A percentile compares a stretch with the other conserved stretches of the same genome.
These are phyloP conservation scores for Yamadazyma mexicana DNA, from an alignment of 1,139 yeast species.

Conservation along the genomic window DNA sequence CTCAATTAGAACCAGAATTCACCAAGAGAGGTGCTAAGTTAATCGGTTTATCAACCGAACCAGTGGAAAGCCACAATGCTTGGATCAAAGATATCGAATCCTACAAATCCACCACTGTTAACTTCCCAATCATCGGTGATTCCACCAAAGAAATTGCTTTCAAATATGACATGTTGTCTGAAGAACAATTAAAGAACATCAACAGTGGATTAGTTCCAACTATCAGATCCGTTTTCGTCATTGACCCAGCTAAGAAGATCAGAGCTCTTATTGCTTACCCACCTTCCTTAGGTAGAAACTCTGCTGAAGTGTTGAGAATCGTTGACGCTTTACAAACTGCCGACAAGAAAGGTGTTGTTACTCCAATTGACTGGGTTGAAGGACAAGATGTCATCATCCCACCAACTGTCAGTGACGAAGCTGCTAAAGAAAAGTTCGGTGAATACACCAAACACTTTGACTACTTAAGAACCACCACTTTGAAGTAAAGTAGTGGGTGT, in stretches of 20 bases:
- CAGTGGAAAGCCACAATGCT: conserved; percentile 51
- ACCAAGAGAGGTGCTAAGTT: conserved; percentile 77
- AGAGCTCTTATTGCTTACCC: conserved; percentile 78
- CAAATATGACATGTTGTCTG: conserved; percentile 66
- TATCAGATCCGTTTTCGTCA: conserved; percentile 78
- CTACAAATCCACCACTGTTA: conserved; percentile 62
- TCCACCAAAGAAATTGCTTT: conserved; percentile 67
- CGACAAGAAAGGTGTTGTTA: conserved; percentile 69
- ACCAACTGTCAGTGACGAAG: conserved; percentile 68
- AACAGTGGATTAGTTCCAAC: conserved; percentile 64
- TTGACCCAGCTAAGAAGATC: conserved; percentile 76
- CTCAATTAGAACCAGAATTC: conserved; percentile 80
- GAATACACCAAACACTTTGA: conserved; percentile 80
- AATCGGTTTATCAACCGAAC: conserved; percentile 78
- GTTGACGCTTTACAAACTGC: conserved; percentile 78
- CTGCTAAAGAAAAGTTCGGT: conserved; percentile 79
- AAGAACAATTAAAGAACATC: conserved; percentile 59
- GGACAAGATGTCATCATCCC: conserved; percentile 87
- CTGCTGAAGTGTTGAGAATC: conserved; percentile 82
- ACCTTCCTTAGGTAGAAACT: conserved; percentile 84
- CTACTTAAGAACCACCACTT: conserved; percentile 65
- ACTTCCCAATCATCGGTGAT: conserved; percentile 83
- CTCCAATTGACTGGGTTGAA: conserved; percentile 85
- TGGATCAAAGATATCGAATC: conserved; percentile 88
- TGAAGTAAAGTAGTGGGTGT: conserved; percentile 5